Base-by-base conservation (phyloP, 2,329 filamentous ascomycete genomes). In the Madurella fahalii region DNA sequence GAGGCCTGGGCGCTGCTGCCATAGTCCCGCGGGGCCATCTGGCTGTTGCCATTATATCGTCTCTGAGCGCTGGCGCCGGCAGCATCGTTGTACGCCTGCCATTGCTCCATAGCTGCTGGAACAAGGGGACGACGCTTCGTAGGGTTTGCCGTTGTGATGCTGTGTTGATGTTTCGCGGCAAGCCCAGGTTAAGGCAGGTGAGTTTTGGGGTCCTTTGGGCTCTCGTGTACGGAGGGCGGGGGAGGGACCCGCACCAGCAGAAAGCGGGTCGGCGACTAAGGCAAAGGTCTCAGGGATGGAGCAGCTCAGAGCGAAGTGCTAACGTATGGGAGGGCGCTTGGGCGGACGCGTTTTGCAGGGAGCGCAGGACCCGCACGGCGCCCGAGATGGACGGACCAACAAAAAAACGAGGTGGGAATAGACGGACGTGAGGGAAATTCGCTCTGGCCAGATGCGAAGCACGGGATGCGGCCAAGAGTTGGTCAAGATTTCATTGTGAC, bases 81-180 rank as follows among this genome's bases (percentile, higher is more conserved):
- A 59, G 63, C 75, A 71, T 88, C 85, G 69, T 80, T 74, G 72
- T 89, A 89, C 60, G 79, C 71, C 74, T 85, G 82, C 85, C 84
- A 88, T 76, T 86, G 72, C 69, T 80, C 77, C 77, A 80, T 80
- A 67, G 68, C 66, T 67, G 59, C 52, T 48, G 49, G 52, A 50
- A 56, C 58, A 44, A 56, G 45, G 52, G 53, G 53, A 44, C 47
- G 51, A 30, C 32, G 47, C 13, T 34, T 50, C 47, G 54, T 45
- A 46, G 11, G 40, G 31, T 31, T 34, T 47, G 40, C 8, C 8
- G 42, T 39, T 46, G 40, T 53, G 46, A 40, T 47, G 46, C 41
- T 54, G 34, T 18, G 47, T 43, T 42, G 43, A 39, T 45, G 44
- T 53, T 47, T 50, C 47, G 50, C 47, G 50, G 47, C 47, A 43